phyloP scores from a whole-genome alignment of 345 rosid genomes.

The Euclidium syriacum region DNA sequence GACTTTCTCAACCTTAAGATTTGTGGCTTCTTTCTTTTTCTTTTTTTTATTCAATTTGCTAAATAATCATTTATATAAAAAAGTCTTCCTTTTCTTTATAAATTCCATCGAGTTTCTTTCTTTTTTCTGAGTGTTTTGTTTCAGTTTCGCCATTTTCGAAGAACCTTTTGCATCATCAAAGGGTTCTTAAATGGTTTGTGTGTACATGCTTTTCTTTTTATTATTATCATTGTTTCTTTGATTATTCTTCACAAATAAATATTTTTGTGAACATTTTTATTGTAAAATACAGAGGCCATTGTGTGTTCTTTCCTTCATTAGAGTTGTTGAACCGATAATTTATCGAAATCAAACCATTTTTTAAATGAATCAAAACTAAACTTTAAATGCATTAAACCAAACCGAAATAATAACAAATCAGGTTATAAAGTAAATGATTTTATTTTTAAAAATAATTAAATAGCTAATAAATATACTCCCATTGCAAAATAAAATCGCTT shows the following conservation, averaged over 20 bases:
- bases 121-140: constrained; percentile 16
- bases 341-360: no score
- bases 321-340: not conserved
- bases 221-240: not conserved
- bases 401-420: no score
- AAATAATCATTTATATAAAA: constrained; percentile 15
- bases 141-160: constrained; percentile 18
- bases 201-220: constrained; percentile 5
- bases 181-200: constrained; percentile 17
- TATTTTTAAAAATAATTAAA: no score
- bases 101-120: not conserved
- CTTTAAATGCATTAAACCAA: no score
- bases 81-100: not conserved
- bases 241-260: not conserved
- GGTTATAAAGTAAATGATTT: no score
- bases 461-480: no score
- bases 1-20: constrained; percentile 39
- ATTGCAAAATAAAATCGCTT: not conserved
- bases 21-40: not conserved
- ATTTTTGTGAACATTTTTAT: not conserved
- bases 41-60: constrained; percentile 3
- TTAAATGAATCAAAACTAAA: no score
- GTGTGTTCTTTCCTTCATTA: not conserved
- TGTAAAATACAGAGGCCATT: not conserved
- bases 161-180: constrained; percentile 1